Conservation (phyloP, 306 rosid species). For the Lagenaria siceraria region DNA sequence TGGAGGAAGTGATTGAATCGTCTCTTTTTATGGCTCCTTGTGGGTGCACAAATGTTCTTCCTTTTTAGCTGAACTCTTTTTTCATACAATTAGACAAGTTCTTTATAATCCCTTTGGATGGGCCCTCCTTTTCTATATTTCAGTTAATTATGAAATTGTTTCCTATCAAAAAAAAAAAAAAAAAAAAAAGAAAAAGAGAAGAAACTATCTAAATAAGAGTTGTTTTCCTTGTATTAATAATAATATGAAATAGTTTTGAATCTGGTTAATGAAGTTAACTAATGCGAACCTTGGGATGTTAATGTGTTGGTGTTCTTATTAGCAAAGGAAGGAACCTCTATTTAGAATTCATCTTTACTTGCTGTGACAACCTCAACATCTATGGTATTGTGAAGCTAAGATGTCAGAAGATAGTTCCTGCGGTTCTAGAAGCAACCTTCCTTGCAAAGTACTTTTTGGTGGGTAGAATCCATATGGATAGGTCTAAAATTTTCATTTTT, state of each 20-base stretch:
- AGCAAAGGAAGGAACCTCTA: not conserved
- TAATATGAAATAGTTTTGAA: too few relatives aligned
- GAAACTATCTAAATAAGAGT: too few relatives aligned
- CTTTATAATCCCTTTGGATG: not conserved
- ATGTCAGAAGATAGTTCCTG: not conserved
- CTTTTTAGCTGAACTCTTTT: too few relatives aligned
- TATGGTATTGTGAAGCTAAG: not conserved
- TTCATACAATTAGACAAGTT: not conserved
- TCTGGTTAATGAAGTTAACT: not conserved
- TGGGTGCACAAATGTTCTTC: not conserved
- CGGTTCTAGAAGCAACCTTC: not conserved
- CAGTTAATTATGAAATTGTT: not conserved
- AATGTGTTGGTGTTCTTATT: not conserved
- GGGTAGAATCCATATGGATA: not conserved
- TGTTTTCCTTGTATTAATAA: too few relatives aligned
- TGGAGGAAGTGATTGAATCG: not conserved
- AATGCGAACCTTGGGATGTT: not conserved
- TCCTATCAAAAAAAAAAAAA: too few relatives aligned
- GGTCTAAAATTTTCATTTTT: not conserved
- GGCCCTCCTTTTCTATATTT: not conserved
- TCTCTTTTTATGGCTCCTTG: not conserved
- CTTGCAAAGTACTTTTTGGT: not conserved
- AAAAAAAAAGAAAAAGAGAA: too few relatives aligned
- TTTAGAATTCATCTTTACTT: not conserved
- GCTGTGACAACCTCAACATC: not conserved